These are phyloP conservation scores for Chaetomiaceae sp. DNA, from an alignment of 2,329 filamentous ascomycete genomes.

Conservation along the genomic window DNA sequence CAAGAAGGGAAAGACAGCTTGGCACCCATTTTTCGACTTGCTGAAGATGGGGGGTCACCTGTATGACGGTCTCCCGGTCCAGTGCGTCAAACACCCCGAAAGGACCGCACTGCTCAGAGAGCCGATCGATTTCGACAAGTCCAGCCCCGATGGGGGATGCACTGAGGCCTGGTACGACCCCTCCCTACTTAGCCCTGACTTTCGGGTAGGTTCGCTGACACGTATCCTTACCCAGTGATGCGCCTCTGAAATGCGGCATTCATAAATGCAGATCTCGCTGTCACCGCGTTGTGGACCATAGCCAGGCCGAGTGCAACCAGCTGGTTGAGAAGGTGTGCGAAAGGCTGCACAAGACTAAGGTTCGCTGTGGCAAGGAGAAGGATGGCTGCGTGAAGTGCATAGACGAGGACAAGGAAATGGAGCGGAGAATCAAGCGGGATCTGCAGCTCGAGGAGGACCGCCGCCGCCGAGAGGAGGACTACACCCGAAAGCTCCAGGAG, in stretches of 20 bases:
- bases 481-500: conserved; percentile 41
- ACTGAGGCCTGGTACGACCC: conserved; percentile 52
- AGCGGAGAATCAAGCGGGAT: conserved; percentile 42
- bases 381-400: conserved; percentile 49
- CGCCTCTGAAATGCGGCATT: conserved; percentile 49
- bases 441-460: conserved; percentile 48
- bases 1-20: conserved; percentile 53
- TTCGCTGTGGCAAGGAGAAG: conserved; percentile 42
- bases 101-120: conserved; percentile 42
- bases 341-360: conserved; percentile 45
- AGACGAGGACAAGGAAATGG: conserved; percentile 43
- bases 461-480: conserved; percentile 40
- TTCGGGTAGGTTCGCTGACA: neutral
- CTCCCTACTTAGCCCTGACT: neutral
- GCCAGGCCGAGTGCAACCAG: conserved; percentile 37
- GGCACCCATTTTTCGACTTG: conserved; percentile 53
- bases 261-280: conserved; percentile 59
- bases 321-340: conserved; percentile 45
- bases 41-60: conserved; percentile 50
- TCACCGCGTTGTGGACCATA: conserved; percentile 58
- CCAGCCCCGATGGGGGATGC: conserved; percentile 69
- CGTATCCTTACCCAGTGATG: conserved; percentile 44
- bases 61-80: conserved; percentile 57
- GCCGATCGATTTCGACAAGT: conserved; percentile 54
- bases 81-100: conserved; percentile 57